Conservation (phyloP, 768 basidiomycete species). For the Xerocomellus dryophilus region DNA sequence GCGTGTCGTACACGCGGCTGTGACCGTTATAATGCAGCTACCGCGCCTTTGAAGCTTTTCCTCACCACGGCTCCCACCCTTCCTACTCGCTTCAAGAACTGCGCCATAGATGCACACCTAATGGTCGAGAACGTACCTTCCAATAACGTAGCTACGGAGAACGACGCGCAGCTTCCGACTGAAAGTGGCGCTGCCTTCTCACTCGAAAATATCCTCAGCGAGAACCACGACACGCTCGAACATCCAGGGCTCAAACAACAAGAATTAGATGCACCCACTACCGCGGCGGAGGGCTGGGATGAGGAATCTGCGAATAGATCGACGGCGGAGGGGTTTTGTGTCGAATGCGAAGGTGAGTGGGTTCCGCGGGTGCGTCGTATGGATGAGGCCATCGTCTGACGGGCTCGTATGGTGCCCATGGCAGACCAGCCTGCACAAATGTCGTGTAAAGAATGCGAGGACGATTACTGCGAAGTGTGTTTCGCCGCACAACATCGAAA, state of each 20-base stretch:
- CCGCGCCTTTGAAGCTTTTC: slow-evolving; percentile 7
- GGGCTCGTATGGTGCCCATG: neutral
- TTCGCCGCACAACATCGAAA: slow-evolving; percentile 83
- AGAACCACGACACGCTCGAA: slow-evolving; percentile 61
- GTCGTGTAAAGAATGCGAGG: slow-evolving; percentile 66
- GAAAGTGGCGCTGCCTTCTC: slow-evolving; percentile 41
- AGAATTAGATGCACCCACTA: slow-evolving; percentile 34
- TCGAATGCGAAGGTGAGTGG: slow-evolving; percentile 80
- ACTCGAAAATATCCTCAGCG: slow-evolving; percentile 66
- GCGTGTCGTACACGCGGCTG: slow-evolving; percentile 26
- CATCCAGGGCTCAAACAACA: slow-evolving; percentile 40
- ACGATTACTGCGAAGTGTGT: slow-evolving; percentile 82
- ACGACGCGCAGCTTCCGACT: slow-evolving; percentile 2
- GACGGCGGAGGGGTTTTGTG: slow-evolving; percentile 62
- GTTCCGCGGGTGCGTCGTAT: neutral
- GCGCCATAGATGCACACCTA: slow-evolving; percentile 10
- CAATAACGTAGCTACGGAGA: slow-evolving; percentile 12
- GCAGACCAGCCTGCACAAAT: slow-evolving; percentile 82
- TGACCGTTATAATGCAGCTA: slow-evolving; percentile 12
- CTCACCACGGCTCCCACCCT: slow-evolving; percentile 11
- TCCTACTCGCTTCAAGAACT: neutral
- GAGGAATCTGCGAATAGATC: slow-evolving; percentile 52
- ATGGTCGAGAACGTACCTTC: slow-evolving; percentile 24
- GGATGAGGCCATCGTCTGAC: neutral
- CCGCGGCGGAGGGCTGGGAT: slow-evolving; percentile 58